A percentile compares a stretch with the other conserved stretches of the same genome.
These are phyloP conservation scores for Cordyceps pruinosa DNA, from an alignment of 2,329 filamentous ascomycete genomes.

Conservation along the genomic window DNA sequence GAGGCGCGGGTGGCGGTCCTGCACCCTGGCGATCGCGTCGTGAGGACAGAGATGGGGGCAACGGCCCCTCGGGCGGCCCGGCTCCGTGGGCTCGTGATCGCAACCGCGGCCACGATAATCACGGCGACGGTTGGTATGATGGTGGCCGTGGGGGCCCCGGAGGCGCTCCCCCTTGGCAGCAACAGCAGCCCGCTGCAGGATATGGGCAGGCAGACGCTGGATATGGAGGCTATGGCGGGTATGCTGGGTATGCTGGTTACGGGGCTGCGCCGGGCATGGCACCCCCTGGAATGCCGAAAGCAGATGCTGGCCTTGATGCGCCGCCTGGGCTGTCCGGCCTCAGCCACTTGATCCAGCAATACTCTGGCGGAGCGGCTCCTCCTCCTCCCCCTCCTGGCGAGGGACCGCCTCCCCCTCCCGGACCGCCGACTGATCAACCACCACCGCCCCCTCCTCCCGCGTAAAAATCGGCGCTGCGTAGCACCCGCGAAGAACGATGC, in stretches of 20 bases:
- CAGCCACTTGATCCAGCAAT: constrained; percentile 62
- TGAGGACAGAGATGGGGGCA: constrained; percentile 42
- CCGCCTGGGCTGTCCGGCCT: constrained; percentile 52
- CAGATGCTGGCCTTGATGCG: constrained; percentile 42
- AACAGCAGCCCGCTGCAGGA: constrained; percentile 13
- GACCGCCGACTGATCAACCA: constrained; percentile 50
- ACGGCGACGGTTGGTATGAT: constrained; percentile 22
- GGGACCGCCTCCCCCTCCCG: constrained; percentile 42
- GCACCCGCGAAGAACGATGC: not conserved
- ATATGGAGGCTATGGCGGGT: constrained; percentile 51
- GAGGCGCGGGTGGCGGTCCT: constrained; percentile 73
- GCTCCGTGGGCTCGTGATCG: constrained; percentile 60
- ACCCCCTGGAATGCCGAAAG: constrained; percentile 32
- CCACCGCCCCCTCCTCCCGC: constrained; percentile 51
- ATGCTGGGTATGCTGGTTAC: constrained; percentile 42
- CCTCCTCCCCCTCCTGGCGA: constrained; percentile 54
- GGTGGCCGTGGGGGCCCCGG: constrained; percentile 23
- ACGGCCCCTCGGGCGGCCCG: constrained; percentile 32
- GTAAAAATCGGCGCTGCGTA: constrained; percentile 28
- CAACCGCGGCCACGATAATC: constrained; percentile 38
- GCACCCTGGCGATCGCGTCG: constrained; percentile 67
- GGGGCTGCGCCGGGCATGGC: constrained; percentile 34
- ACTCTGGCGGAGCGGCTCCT: constrained; percentile 41
- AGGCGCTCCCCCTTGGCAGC: constrained; percentile 40
- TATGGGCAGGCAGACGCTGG: constrained; percentile 44